A percentile compares a stretch with the other conserved stretches of the same genome.
Conservation (phyloP, 2,329 filamentous ascomycete genomes). For the Exophiala calicioides region DNA sequence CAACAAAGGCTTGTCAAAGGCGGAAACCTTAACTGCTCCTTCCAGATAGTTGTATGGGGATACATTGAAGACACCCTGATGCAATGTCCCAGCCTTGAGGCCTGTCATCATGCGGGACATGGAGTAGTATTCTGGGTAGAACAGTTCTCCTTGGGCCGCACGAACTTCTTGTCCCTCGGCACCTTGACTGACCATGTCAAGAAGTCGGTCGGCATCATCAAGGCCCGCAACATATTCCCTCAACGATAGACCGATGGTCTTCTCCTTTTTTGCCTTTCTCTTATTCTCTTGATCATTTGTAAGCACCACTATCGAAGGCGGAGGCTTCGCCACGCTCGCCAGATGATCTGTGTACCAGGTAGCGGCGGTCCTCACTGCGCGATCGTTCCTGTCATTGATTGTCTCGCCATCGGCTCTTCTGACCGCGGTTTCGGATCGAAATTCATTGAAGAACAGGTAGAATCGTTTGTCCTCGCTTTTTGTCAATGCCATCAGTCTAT, state of each 20-base stretch:
- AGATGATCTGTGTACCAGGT: constrained; percentile 90
- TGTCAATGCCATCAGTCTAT: constrained; percentile 83
- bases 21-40: constrained; percentile 82
- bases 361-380: constrained; percentile 81
- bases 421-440: constrained; percentile 87
- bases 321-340: constrained; percentile 56
- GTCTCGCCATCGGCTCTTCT: constrained; percentile 72
- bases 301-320: constrained; percentile 84
- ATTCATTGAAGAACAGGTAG: constrained; percentile 99
- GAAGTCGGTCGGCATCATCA: constrained; percentile 77
- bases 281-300: constrained; percentile 90
- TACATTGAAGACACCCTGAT: constrained; percentile 94
- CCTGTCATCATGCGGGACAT: constrained; percentile 94
- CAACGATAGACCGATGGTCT: constrained; percentile 68
- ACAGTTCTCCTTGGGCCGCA: constrained; percentile 66
- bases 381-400: constrained; percentile 96
- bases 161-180: constrained; percentile 67
- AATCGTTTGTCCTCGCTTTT: constrained; percentile 97
- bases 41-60: constrained; percentile 98
- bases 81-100: constrained; percentile 80
- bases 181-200: constrained; percentile 89
- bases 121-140: constrained; percentile 88
- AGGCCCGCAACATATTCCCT: constrained; percentile 79
- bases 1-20: constrained; percentile 85
- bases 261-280: constrained; percentile 74